These are phyloP conservation scores for Litchi chinensis DNA, from an alignment of 345 rosid genomes.

Conservation along the genomic window DNA sequence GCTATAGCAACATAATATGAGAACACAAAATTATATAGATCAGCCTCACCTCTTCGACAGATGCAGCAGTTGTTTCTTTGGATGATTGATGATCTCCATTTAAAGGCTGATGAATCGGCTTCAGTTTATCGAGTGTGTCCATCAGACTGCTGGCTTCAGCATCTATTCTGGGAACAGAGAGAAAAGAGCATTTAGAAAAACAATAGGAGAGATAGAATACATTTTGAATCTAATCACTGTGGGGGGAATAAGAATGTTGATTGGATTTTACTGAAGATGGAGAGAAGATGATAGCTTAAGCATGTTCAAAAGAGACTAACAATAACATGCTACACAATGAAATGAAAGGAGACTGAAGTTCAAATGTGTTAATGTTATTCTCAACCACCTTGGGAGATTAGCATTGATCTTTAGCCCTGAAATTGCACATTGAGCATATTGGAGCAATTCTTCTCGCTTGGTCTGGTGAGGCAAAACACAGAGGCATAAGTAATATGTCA, in stretches of 20 bases:
- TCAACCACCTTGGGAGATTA: constrained; percentile 66
- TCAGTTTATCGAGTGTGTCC: constrained; percentile 61
- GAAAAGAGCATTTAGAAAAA: constrained; percentile 26
- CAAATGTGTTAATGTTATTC: constrained; percentile 11
- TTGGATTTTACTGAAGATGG: not conserved
- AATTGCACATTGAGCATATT: constrained; percentile 84
- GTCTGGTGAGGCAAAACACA: constrained; percentile 42
- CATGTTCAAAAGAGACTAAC: constrained; percentile 10
- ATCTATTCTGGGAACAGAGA: constrained; percentile 83
- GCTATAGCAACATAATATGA: not conserved
- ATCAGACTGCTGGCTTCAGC: constrained; percentile 64
- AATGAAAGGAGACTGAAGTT: not conserved
- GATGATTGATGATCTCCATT: constrained; percentile 39
- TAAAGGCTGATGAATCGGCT: constrained; percentile 36
- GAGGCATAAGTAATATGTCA: not conserved
- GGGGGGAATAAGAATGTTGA: not conserved
- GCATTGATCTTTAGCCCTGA: constrained; percentile 78
- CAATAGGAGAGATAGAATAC: constrained; percentile 27
- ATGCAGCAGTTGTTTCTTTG: constrained; percentile 40
- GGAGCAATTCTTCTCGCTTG: constrained; percentile 86
- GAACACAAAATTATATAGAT: constrained; percentile 9
- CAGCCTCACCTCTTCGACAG: constrained; percentile 67
- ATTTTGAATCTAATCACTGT: not conserved
- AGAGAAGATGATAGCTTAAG: constrained; percentile 3
- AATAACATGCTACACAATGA: constrained; percentile 4